phyloP scores from a whole-genome alignment of 352 stramenopile species.

The Globisporangium parvum region DNA sequence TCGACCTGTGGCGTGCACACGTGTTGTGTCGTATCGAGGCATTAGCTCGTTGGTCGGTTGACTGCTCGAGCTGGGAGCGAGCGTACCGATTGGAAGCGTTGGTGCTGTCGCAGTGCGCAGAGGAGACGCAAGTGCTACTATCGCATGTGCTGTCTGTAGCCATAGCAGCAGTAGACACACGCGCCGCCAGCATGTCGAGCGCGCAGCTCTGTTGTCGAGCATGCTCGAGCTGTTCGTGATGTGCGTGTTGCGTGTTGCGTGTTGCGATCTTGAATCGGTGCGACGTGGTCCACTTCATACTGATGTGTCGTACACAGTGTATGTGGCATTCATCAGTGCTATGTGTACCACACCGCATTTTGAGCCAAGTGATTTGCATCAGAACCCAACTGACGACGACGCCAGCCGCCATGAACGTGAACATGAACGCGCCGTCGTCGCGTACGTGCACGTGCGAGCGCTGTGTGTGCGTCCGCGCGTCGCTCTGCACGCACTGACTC shows the following conservation, averaged over 20 bases:
- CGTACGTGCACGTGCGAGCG: background rate
- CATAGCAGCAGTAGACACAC: background rate
- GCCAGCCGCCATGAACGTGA: background rate
- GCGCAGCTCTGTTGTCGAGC: background rate
- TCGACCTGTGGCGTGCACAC: background rate
- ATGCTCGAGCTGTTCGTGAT: no score
- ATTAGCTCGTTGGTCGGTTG: no score
- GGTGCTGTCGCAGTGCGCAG: background rate
- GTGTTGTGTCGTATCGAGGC: background rate
- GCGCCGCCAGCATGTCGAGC: no score
- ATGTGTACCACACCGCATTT: no score
- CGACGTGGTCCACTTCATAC: slow-evolving; percentile 1
- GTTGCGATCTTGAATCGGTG: background rate
- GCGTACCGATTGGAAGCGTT: slow-evolving; percentile 1
- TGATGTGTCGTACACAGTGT: background rate
- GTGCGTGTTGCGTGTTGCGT: background rate
- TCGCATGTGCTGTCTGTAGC: background rate
- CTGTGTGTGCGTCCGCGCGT: background rate
- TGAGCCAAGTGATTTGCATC: no score
- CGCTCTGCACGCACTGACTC: background rate
- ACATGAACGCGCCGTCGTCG: background rate
- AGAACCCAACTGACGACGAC: background rate
- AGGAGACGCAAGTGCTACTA: background rate
- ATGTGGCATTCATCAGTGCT: no score
- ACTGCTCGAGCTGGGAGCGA: no score